Percentiles rank a stretch among this genome's conserved stretches.
These are phyloP conservation scores for Ogataea philodendri DNA, from an alignment of 805 yeast species.

Conservation along the genomic window DNA sequence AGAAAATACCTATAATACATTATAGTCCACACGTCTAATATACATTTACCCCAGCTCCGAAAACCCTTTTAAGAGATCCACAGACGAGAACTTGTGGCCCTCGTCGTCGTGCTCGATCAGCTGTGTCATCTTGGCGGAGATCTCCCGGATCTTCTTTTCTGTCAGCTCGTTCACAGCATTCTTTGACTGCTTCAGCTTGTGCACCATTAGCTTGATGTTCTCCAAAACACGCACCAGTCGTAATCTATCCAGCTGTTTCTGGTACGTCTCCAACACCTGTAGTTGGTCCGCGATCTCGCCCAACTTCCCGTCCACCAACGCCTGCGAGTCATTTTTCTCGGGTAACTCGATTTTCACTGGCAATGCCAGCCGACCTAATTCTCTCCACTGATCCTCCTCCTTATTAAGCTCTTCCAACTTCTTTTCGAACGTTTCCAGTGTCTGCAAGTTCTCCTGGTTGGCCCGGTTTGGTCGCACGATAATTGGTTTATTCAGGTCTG, in stretches of 20 bases:
- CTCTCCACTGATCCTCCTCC: slow-evolving; percentile 49
- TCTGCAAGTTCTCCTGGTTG: slow-evolving; percentile 50
- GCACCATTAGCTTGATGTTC: slow-evolving; percentile 34
- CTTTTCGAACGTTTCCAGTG: slow-evolving; percentile 44
- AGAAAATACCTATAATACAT: slow-evolving; percentile 60
- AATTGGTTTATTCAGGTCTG: slow-evolving; percentile 31
- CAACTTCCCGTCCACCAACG: slow-evolving; percentile 14
- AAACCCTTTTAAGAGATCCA: slow-evolving; percentile 37
- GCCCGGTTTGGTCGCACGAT: slow-evolving; percentile 56
- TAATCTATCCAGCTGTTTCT: slow-evolving; percentile 11
- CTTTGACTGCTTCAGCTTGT: slow-evolving; percentile 27
- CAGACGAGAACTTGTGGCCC: slow-evolving; percentile 31
- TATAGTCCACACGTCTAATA: slow-evolving; percentile 17
- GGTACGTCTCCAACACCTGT: slow-evolving; percentile 13
- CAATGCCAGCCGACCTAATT: slow-evolving; percentile 8
- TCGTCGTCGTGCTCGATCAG: slow-evolving; percentile 21
- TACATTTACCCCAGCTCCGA: slow-evolving; percentile 21
- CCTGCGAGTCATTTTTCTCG: slow-evolving; percentile 6
- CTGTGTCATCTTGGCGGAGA: slow-evolving; percentile 23
- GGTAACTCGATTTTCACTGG: slow-evolving; percentile 17
- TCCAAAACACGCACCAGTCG: slow-evolving; percentile 32
- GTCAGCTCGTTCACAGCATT: slow-evolving; percentile 22
- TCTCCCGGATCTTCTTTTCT: slow-evolving; percentile 20
- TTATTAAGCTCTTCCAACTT: slow-evolving; percentile 43
- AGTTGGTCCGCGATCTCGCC: slow-evolving; percentile 17